phyloP scores from a whole-genome alignment of 176 grass and related monocot genomes.

The Melocanna baccifera region DNA sequence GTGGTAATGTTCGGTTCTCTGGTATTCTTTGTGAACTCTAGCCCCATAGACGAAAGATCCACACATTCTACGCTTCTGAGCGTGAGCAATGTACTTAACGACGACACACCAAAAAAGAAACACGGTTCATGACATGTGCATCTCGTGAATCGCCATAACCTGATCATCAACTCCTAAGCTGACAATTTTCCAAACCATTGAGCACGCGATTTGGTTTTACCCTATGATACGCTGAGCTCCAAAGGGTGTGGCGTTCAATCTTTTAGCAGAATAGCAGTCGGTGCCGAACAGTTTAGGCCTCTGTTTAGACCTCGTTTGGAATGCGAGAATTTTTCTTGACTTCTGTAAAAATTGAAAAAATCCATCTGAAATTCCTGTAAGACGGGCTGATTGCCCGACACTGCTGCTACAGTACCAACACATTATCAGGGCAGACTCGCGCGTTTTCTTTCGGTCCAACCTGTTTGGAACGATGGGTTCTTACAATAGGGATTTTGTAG shows the following conservation, averaged over 20 bases:
- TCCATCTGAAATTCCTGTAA: too few relatives aligned
- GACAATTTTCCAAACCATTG: neutral
- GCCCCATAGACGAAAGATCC: neutral
- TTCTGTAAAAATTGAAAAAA: too few relatives aligned
- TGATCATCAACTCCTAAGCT: neutral
- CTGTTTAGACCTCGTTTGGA: too few relatives aligned
- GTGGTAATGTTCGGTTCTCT: neutral
- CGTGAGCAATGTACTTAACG: neutral
- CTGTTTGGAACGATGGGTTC: neutral
- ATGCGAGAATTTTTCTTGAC: too few relatives aligned
- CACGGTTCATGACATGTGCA: neutral
- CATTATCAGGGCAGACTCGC: neutral
- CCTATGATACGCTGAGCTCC: neutral
- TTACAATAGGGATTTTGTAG: neutral
- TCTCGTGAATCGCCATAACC: neutral
- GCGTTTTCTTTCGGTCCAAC: neutral
- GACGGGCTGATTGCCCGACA: neutral
- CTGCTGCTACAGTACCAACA: neutral
- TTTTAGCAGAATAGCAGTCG: too few relatives aligned
- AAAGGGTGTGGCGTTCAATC: too few relatives aligned
- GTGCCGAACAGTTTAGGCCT: too few relatives aligned
- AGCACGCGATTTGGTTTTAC: neutral
- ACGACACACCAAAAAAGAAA: neutral
- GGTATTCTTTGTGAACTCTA: neutral
- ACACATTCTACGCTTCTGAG: neutral